Conservation (phyloP, 2,329 filamentous ascomycete species). For the Lachnum nothofagi region DNA sequence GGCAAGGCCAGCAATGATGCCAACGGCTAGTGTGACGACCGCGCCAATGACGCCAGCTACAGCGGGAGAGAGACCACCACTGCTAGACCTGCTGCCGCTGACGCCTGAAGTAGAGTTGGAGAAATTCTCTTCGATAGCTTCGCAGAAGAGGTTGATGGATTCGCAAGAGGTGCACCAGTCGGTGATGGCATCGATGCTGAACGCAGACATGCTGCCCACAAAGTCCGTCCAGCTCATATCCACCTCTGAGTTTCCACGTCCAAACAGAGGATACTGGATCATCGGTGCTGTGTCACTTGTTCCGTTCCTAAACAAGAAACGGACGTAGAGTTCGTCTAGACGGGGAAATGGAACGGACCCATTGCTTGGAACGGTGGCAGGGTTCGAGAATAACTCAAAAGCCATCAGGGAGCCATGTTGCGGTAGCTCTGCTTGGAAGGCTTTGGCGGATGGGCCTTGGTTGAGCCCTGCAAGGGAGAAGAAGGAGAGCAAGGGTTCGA, state of each 20-base stretch:
- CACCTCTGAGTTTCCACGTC: constrained; percentile 21
- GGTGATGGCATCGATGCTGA: constrained; percentile 19
- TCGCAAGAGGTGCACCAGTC: constrained; percentile 29
- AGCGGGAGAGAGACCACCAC: constrained; percentile 10
- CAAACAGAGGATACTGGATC: constrained; percentile 31
- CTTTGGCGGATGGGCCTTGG: constrained; percentile 40
- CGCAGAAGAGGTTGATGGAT: constrained; percentile 25
- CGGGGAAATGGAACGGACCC: constrained; percentile 13
- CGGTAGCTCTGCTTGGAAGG: constrained; percentile 43
- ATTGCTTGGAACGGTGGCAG: constrained; percentile 31
- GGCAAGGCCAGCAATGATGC: constrained; percentile 11
- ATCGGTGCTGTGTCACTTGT: constrained; percentile 33
- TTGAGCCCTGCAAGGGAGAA: constrained; percentile 45
- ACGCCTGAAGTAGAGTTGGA: neutral
- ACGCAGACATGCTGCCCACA: constrained; percentile 18
- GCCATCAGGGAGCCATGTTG: constrained; percentile 69
- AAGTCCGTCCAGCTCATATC: constrained; percentile 32
- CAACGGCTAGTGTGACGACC: constrained; percentile 19
- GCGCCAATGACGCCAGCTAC: constrained; percentile 32
- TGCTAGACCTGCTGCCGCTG: neutral
- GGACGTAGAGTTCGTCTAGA: constrained; percentile 41
- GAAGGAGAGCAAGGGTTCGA: constrained; percentile 52
- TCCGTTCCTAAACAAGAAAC: constrained; percentile 53
- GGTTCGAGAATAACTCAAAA: constrained; percentile 59
- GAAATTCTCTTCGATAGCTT: constrained; percentile 15